These are phyloP conservation scores for Pontederia paniculata DNA, from an alignment of 176 grass and related monocot species.

Conservation along the genomic window DNA sequence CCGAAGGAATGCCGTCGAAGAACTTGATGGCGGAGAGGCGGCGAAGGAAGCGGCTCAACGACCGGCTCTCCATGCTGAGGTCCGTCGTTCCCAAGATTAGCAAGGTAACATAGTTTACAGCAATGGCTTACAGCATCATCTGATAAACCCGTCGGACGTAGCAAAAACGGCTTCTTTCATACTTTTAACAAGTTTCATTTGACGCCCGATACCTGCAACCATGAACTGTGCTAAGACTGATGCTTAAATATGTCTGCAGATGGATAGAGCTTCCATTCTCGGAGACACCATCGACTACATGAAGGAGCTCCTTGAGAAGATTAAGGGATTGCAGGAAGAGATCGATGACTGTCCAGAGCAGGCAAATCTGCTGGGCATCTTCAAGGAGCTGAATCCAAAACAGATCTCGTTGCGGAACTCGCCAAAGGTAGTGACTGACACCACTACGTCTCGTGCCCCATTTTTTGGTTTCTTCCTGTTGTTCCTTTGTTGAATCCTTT, in stretches of 20 bases:
- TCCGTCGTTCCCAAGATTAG: no score
- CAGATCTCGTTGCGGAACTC: slow-evolving; percentile 84
- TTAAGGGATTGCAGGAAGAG: slow-evolving; percentile 66
- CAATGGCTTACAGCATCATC: no score
- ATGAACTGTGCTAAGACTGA: background rate
- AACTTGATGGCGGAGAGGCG: slow-evolving; percentile 88
- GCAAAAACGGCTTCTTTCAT: slow-evolving; percentile 40
- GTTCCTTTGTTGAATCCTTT: no score
- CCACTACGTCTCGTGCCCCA: no score
- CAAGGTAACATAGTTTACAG: no score
- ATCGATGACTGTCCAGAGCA: slow-evolving; percentile 27
- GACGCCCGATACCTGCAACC: no score
- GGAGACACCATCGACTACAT: no score
- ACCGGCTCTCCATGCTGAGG: slow-evolving; percentile 96
- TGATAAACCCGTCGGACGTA: slow-evolving; percentile 88
- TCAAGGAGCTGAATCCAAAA: slow-evolving; percentile 59
- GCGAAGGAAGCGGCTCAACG: slow-evolving; percentile 87
- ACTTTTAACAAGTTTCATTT: background rate
- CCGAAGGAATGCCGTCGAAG: slow-evolving; percentile 93
- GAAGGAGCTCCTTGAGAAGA: slow-evolving; percentile 93
- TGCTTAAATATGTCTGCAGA: slow-evolving; percentile 24
- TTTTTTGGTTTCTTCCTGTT: background rate
- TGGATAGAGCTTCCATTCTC: slow-evolving; percentile 96
- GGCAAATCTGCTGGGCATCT: slow-evolving; percentile 52
- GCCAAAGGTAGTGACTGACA: slow-evolving; percentile 84